phyloP scores from a whole-genome alignment of 2,329 filamentous ascomycete genomes.

The Exophiala bonariae region DNA sequence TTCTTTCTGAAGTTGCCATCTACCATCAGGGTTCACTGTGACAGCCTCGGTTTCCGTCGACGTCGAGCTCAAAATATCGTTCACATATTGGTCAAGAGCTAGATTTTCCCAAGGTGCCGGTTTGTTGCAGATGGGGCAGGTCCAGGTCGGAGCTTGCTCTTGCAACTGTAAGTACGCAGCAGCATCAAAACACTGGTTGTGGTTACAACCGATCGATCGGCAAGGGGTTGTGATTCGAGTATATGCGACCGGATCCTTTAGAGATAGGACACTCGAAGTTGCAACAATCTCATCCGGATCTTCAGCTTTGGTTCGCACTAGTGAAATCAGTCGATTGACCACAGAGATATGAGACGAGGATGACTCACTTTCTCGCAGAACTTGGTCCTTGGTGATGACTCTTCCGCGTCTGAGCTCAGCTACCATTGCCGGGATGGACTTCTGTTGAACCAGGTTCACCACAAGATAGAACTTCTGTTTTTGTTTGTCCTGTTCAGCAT shows the following conservation, averaged over 20 bases:
- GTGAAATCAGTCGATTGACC: slow-evolving; percentile 25
- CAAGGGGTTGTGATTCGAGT: slow-evolving; percentile 78
- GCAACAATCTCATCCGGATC: slow-evolving; percentile 82
- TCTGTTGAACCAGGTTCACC: slow-evolving; percentile 72
- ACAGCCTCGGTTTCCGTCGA: slow-evolving; percentile 74
- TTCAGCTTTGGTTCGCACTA: slow-evolving; percentile 77
- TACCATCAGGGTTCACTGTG: slow-evolving; percentile 82
- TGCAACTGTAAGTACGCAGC: slow-evolving; percentile 89
- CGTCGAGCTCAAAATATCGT: slow-evolving; percentile 79
- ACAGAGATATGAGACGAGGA: neutral
- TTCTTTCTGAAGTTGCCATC: slow-evolving; percentile 56
- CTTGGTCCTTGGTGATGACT: slow-evolving; percentile 72
- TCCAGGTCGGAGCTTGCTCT: slow-evolving; percentile 94
- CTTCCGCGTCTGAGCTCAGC: slow-evolving; percentile 64
- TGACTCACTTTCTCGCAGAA: slow-evolving; percentile 74
- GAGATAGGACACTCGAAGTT: slow-evolving; percentile 81
- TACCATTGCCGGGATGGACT: slow-evolving; percentile 71
- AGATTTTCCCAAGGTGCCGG: slow-evolving; percentile 75
- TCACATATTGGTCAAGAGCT: slow-evolving; percentile 87
- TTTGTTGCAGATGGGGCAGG: slow-evolving; percentile 92
- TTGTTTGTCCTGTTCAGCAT: slow-evolving; percentile 26
- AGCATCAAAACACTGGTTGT: slow-evolving; percentile 94
- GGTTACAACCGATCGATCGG: slow-evolving; percentile 75
- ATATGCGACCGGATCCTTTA: slow-evolving; percentile 91
- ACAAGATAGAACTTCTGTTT: slow-evolving; percentile 70